Base-by-base conservation (phyloP, 306 rosid species). In the Prunus mongolica region DNA sequence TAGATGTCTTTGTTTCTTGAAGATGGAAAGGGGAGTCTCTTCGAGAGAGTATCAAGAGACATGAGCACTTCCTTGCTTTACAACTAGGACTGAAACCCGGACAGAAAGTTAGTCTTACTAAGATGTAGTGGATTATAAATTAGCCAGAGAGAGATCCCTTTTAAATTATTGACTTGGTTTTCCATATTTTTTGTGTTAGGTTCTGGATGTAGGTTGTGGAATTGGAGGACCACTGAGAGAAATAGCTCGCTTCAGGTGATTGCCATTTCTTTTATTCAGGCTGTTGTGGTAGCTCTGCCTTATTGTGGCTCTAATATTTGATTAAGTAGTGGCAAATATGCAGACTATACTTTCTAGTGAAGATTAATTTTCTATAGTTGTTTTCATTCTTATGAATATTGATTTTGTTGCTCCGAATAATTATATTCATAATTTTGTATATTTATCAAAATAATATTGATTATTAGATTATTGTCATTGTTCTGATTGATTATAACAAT, bases 181-280 rank as follows among this genome's bases (percentile, higher is more conserved):
- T 52, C 41, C 24, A 15, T 78, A 12, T 67, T 64, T 24, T 24
- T 24, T 45, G 47, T 69, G 16, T 75, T 74, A 94, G 98, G 97
- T 94, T 84, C 82, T 94, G 87, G 98, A 94, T 79, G 91, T 91
- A 77, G 97, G 98, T 70, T 94, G 98, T 84, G 98, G 98, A 85
- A 91, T 94, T 70, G 97, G 98, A 20, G 97, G 97, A 46, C 98
- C 98, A 11, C 82, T 94, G 18, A 87, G 97, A 82, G 98, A 94
- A 82, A 90, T 94, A 78, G 78, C 94, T 41, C 93, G 91, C 51
- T 94, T 94, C 84, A 94, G 98, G 98, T 94, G 76, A 84, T 38
- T 76, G 15, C 47, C 54, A 47, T 49, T 77, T 65, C 65, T 15
- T 44, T 15, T 25, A 18, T 73, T 32, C 32, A 6, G 71, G 2